Conservation (phyloP, 495 filamentous ascomycete genomes). For the Ascodesmis nigricans region DNA sequence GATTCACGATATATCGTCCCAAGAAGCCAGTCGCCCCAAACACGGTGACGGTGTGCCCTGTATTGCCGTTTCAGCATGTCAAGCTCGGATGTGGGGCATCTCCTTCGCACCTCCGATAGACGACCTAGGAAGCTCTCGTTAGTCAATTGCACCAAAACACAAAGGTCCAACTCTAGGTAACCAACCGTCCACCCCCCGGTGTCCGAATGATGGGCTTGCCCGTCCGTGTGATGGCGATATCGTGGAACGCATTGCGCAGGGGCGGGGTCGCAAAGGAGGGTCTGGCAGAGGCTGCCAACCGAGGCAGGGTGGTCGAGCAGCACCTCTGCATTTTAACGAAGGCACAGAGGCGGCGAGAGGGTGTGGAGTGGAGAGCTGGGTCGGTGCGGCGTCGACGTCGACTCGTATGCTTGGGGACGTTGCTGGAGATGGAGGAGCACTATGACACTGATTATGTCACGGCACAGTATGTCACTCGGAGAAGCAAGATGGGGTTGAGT, state of each 20-base stretch:
- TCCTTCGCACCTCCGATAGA: conserved; percentile 65
- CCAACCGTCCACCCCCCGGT: conserved; percentile 56
- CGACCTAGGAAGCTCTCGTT: conserved; percentile 39
- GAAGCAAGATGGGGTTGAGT: too few species aligned
- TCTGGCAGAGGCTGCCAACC: conserved; percentile 9
- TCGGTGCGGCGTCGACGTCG: too few species aligned
- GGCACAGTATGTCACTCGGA: too few species aligned
- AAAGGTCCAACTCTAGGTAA: too few species aligned
- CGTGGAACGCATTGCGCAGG: conserved; percentile 38
- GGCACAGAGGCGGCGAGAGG: conserved; percentile 2
- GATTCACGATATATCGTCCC: conserved; percentile 91
- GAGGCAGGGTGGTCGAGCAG: conserved; percentile 15
- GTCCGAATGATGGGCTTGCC: conserved; percentile 67
- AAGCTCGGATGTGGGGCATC: too few species aligned
- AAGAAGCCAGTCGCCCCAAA: conserved; percentile 95
- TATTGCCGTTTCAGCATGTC: conserved; percentile 8
- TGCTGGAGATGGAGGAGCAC: too few species aligned
- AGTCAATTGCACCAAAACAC: too few species aligned
- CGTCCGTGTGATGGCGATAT: conserved; percentile 65
- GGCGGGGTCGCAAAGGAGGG: not conserved
- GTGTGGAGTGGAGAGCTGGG: conserved; percentile 8
- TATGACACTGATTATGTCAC: too few species aligned
- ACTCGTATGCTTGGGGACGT: too few species aligned
- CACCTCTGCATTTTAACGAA: conserved; percentile 19
- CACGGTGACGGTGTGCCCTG: conserved; percentile 87